Base-by-base conservation (phyloP, 2,329 filamentous ascomycete genomes). In the Mycosphaerella sp. region DNA sequence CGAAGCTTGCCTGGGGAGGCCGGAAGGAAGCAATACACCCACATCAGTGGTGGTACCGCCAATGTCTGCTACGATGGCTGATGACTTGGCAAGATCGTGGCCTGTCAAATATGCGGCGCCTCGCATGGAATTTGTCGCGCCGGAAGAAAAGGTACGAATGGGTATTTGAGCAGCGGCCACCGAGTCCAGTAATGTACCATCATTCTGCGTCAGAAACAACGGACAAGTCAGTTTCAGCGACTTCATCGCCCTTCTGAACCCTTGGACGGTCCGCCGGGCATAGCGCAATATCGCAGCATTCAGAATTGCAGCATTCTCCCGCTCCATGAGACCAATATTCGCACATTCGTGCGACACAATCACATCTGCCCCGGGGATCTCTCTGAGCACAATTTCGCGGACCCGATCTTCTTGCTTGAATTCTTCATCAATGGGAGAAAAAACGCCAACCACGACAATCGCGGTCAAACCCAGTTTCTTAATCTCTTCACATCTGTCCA, bases 21-120 rank as follows among this genome's bases (percentile, higher is more conserved):
- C 83, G 46, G 77, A 83, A 0, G 77, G 73, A 4, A 82, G 72
- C 2, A 86, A 65, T 0, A 83, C 69, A 0, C 83, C 81, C 9
- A 84, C 78, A 57, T 86, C 83, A 0, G 79, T 79, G 0, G 83
- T 86, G 0, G 83, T 86, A 1, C 83, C 83, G 0, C 83, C 83
- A 53, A 86, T 80, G 59, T 86, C 83, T 1, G 84, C 78, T 0
- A 86, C 81, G 66, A 84, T 79, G 42, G 63, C 64, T 21, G 60
- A 68, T 23, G 62, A 66, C 36, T 62, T 67, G 47, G 65, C 58
- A 6, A 61, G 63, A 17, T 66, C 57, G 17, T 67, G 62, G 2
- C 62, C 64, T 42, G 77, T 75, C 1, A 87, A 69, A 52, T 83
- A 84, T 0, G 82, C 83, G 9, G 76, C 77, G 9, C 77, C 77